Conservation (phyloP, 2,329 filamentous ascomycete genomes). For the Sphaerulina populicola region DNA sequence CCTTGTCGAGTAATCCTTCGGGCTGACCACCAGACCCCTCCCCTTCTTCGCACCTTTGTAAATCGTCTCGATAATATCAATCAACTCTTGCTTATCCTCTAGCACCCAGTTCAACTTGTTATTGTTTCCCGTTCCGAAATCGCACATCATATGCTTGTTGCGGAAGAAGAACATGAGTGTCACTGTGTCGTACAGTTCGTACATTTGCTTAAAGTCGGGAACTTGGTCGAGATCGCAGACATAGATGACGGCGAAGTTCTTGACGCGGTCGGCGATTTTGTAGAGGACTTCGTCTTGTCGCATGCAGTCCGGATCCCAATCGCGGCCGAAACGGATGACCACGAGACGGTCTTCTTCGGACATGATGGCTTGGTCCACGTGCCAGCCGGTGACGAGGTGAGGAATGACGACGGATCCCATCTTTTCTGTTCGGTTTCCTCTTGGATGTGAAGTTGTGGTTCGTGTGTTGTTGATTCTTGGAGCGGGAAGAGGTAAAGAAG, state of each 20-base stretch:
- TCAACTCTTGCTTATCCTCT: conserved; percentile 96
- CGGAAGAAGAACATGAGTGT: conserved; percentile 97
- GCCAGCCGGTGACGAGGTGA: conserved; percentile 87
- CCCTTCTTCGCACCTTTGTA: conserved; percentile 99
- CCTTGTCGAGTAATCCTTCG: conserved; percentile 72
- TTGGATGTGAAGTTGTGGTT: background rate
- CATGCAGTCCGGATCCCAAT: conserved; percentile 74
- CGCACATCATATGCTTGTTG: conserved; percentile 98
- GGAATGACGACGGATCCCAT: conserved; percentile 87
- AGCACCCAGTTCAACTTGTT: conserved; percentile 96
- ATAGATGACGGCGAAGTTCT: conserved; percentile 89
- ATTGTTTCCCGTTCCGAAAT: conserved; percentile 97
- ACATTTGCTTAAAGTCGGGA: conserved; percentile 93
- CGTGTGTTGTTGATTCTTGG: background rate
- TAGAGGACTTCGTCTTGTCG: conserved; percentile 88
- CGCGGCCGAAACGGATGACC: conserved; percentile 85
- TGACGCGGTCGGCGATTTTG: conserved; percentile 84
- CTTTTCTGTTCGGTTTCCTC: conserved; percentile 9
- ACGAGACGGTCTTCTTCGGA: conserved; percentile 86
- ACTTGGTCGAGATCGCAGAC: conserved; percentile 87
- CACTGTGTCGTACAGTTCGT: conserved; percentile 70
- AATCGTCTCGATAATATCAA: conserved; percentile 96
- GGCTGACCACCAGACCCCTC: conserved; percentile 87
- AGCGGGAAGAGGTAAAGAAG: background rate
- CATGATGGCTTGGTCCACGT: conserved; percentile 94